Percentiles rank a stretch among this genome's conserved stretches.
phyloP scores from a whole-genome alignment of 495 filamentous ascomycete genomes.

The Lophium mytilinum region DNA sequence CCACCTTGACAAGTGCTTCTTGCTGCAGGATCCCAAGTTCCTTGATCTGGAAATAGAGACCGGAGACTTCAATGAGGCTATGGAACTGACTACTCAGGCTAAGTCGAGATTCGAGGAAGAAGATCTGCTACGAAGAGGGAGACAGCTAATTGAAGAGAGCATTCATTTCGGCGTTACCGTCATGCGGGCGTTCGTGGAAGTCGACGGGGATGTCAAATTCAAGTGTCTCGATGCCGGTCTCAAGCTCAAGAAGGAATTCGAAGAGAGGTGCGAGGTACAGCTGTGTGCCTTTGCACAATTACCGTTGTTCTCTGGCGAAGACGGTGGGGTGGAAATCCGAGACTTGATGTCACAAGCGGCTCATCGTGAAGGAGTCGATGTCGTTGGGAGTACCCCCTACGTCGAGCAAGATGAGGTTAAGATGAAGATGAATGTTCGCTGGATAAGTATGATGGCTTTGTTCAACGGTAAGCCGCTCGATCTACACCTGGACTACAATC shows the following conservation, averaged over 20 bases:
- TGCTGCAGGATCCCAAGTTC: slow-evolving; percentile 52
- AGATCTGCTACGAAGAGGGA: slow-evolving; percentile 55
- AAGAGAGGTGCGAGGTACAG: slow-evolving; percentile 50
- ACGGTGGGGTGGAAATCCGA: slow-evolving; percentile 41
- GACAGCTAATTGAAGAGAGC: slow-evolving; percentile 60
- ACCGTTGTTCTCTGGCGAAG: slow-evolving; percentile 51
- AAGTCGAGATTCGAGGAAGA: slow-evolving; percentile 51
- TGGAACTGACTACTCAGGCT: slow-evolving; percentile 51
- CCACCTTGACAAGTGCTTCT: slow-evolving; percentile 68
- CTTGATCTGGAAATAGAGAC: slow-evolving; percentile 48
- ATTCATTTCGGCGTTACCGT: slow-evolving; percentile 58
- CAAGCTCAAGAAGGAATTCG: slow-evolving; percentile 49
- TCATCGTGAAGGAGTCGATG: slow-evolving; percentile 43
- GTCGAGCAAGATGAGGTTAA: slow-evolving; percentile 49
- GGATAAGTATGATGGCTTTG: slow-evolving; percentile 48
- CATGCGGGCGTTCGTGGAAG: slow-evolving; percentile 67
- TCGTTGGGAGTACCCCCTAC: slow-evolving; percentile 62
- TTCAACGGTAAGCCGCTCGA: slow-evolving; percentile 51
- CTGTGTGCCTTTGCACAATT: slow-evolving; percentile 71
- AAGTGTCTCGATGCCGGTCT: slow-evolving; percentile 53
- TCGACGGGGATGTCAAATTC: slow-evolving; percentile 53
- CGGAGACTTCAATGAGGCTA: slow-evolving; percentile 60
- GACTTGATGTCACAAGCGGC: slow-evolving; percentile 44
- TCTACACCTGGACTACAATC: slow-evolving; percentile 67
- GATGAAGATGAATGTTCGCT: slow-evolving; percentile 53